phyloP scores from a whole-genome alignment of 2,329 filamentous ascomycete species.

The Periconia sp. region DNA sequence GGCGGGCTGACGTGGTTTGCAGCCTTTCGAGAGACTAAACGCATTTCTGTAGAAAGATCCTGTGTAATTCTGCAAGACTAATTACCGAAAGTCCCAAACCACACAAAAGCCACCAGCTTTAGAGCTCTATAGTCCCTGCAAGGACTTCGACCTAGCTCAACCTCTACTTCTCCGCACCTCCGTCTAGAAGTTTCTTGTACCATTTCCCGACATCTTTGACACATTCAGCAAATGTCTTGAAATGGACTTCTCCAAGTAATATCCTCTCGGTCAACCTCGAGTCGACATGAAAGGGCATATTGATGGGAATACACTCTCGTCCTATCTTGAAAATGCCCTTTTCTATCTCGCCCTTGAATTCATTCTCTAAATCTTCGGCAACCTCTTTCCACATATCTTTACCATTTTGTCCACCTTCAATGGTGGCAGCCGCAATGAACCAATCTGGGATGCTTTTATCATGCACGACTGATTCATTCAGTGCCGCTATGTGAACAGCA shows the following conservation, averaged over 20 bases:
- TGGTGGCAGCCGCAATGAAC: constrained; percentile 35
- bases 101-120: too few relatives aligned
- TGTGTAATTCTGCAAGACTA: too few relatives aligned
- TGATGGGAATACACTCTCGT: constrained; percentile 28
- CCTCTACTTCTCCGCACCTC: constrained; percentile 2
- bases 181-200: constrained; percentile 25
- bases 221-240: constrained; percentile 29
- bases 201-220: constrained; percentile 34
- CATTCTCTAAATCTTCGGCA: constrained; percentile 24
- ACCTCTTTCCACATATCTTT: constrained; percentile 28
- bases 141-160: not conserved
- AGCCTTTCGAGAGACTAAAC: too few relatives aligned
- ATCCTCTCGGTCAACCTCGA: constrained; percentile 31
- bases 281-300: constrained; percentile 41
- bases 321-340: constrained; percentile 30
- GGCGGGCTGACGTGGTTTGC: too few relatives aligned
- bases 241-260: constrained; percentile 24
- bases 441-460: constrained; percentile 29
- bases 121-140: too few relatives aligned
- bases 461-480: constrained; percentile 24
- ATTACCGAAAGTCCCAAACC: too few relatives aligned
- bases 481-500: constrained; percentile 35
- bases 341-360: constrained; percentile 23
- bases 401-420: constrained; percentile 23
- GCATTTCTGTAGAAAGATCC: too few relatives aligned